A percentile compares a stretch with the other conserved stretches of the same genome.
Evolutionary conservation across 495 filamentous ascomycete genomes (phyloP).

Genomic region (Penicillium coffeae): DNA sequence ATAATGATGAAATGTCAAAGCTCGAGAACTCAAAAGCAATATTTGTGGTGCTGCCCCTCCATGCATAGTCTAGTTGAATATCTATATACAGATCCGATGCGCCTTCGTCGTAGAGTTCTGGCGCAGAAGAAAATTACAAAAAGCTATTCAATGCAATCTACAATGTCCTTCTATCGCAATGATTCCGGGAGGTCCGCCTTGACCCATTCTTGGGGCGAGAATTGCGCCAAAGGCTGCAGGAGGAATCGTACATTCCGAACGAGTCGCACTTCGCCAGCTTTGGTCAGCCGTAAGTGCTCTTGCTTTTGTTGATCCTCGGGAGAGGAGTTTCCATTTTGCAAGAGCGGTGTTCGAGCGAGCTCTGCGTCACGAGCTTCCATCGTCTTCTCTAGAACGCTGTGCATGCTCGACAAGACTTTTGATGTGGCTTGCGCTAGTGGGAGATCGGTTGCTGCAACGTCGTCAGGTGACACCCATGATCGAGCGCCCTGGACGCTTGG

Average conservation of each 20-base stretch:
- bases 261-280: slow-evolving; percentile 76
- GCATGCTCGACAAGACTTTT: slow-evolving; percentile 92
- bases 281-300: slow-evolving; percentile 62
- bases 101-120: background rate
- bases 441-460: slow-evolving; percentile 62
- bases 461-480: slow-evolving; percentile 68
- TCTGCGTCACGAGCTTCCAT: slow-evolving; percentile 61
- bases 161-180: slow-evolving; percentile 14
- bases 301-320: slow-evolving; percentile 56
- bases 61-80: background rate
- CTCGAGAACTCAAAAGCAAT: background rate
- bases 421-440: slow-evolving; percentile 79
- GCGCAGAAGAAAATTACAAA: background rate
- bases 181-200: slow-evolving; percentile 30
- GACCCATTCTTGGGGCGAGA: slow-evolving; percentile 34
- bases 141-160: background rate
- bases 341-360: slow-evolving; percentile 24
- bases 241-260: slow-evolving; percentile 67
- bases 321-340: slow-evolving; percentile 18
- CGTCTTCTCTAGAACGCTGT: slow-evolving; percentile 75
- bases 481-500: slow-evolving; percentile 40
- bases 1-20: slow-evolving; percentile 3
- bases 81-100: background rate
- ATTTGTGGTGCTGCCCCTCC: background rate
- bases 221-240: slow-evolving; percentile 52